phyloP scores from a whole-genome alignment of 2,329 filamentous ascomycete species.

The Albifimbria verrucaria region DNA sequence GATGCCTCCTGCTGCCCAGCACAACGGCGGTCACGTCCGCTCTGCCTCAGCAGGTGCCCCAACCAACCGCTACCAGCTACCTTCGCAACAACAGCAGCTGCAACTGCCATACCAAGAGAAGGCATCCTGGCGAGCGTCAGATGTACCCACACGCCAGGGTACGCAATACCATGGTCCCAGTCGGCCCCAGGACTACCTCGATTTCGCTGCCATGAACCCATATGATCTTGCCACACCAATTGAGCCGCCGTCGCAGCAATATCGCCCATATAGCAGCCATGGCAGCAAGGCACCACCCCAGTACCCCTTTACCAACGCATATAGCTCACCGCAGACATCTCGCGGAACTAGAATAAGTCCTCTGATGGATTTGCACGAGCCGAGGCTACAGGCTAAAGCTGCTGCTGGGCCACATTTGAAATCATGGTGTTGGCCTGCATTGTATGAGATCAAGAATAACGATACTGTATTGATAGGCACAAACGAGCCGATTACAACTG shows the following conservation, averaged over 20 bases:
- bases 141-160: constrained; percentile 11
- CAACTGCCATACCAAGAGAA: constrained; percentile 6
- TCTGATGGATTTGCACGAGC: not conserved
- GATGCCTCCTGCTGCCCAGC: too few species aligned
- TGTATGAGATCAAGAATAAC: not conserved
- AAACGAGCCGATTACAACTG: not conserved
- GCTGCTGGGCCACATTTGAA: not conserved
- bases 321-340: not conserved
- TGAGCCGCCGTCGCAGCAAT: constrained; percentile 1
- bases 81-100: not conserved
- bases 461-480: not conserved
- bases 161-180: constrained; percentile 16
- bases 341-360: not conserved
- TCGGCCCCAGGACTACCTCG: constrained; percentile 15
- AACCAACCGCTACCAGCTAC: not conserved
- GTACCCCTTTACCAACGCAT: not conserved
- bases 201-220: constrained; percentile 14
- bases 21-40: not conserved
- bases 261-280: not conserved
- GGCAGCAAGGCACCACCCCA: not conserved
- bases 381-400: not conserved
- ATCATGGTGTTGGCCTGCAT: not conserved
- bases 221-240: constrained; percentile 3
- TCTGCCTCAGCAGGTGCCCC: not conserved
- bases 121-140: constrained; percentile 4